Conservation (phyloP, 768 basidiomycete species). For the Chalciporus piperatus region DNA sequence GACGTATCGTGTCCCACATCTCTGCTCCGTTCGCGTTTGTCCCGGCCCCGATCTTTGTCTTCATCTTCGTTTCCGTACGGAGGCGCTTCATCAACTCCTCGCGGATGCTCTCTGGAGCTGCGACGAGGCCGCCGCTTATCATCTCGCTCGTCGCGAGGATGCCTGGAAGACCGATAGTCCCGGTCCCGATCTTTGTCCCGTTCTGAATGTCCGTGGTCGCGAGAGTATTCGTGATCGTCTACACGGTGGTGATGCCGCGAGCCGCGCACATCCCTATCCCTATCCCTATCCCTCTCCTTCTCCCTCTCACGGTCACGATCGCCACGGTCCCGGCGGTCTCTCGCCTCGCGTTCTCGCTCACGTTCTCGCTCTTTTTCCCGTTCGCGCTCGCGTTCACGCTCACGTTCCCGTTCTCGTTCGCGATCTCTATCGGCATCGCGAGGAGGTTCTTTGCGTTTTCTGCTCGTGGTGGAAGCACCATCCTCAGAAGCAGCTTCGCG, state of each 20-base stretch:
- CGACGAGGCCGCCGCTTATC: conserved; percentile 46
- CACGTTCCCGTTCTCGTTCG: conserved; percentile 38
- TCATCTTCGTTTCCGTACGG: conserved; percentile 41
- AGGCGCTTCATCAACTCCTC: conserved; percentile 51
- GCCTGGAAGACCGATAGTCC: conserved; percentile 44
- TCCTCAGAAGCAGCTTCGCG: conserved; percentile 78
- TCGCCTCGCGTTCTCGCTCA: conserved; percentile 25
- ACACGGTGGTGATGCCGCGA: conserved; percentile 31
- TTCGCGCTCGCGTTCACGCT: conserved; percentile 31
- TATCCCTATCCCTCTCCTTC: conserved; percentile 41
- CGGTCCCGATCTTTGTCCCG: conserved; percentile 39
- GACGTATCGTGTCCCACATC: conserved; percentile 32
- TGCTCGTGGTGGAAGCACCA: conserved; percentile 73
- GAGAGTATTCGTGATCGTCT: conserved; percentile 37
- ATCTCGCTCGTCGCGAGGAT: conserved; percentile 56
- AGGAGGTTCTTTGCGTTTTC: conserved; percentile 74
- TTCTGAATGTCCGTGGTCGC: conserved; percentile 32
- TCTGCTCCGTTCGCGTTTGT: conserved; percentile 50
- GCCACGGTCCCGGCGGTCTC: conserved; percentile 37
- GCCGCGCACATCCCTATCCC: conserved; percentile 39
- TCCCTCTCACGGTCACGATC: conserved; percentile 45
- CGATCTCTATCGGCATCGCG: conserved; percentile 49
- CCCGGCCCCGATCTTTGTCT: conserved; percentile 24
- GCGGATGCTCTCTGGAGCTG: conserved; percentile 36
- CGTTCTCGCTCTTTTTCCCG: conserved; percentile 27